Conservation (phyloP, 345 rosid genomes). For the Dovyalis caffra region DNA sequence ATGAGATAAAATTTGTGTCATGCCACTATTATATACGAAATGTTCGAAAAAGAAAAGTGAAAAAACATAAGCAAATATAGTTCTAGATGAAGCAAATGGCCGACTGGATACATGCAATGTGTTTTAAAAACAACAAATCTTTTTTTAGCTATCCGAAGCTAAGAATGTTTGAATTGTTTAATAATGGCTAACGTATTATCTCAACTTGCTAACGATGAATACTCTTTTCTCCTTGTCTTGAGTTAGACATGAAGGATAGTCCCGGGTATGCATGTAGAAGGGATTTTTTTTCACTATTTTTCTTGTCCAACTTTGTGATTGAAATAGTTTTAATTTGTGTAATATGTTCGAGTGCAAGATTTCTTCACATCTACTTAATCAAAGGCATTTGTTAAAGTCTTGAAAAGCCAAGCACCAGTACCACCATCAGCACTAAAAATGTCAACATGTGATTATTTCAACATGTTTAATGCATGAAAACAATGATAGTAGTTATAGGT, state of each 20-base stretch:
- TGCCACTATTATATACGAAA: background rate
- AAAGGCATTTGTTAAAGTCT: conserved; percentile 54
- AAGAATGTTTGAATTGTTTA: background rate
- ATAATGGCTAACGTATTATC: background rate
- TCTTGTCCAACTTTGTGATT: background rate
- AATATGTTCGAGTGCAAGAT: conserved; percentile 55
- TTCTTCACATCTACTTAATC: conserved; percentile 69
- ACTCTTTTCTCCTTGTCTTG: background rate
- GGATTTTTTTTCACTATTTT: background rate
- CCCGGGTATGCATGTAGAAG: background rate
- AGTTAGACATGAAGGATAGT: background rate
- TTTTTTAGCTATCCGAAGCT: background rate
- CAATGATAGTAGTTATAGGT: no score
- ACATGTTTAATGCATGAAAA: no score
- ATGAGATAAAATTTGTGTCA: background rate
- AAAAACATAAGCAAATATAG: background rate
- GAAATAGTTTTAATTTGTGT: conserved; percentile 13
- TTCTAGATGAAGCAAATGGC: background rate
- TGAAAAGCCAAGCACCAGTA: no score
- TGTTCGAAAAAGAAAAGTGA: background rate
- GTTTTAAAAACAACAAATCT: background rate
- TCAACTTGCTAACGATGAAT: no score
- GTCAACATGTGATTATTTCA: no score
- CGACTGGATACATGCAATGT: background rate
- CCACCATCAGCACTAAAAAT: no score